Base-by-base conservation (phyloP, 2,329 filamentous ascomycete genomes). In the Leptographium radiaticola region DNA sequence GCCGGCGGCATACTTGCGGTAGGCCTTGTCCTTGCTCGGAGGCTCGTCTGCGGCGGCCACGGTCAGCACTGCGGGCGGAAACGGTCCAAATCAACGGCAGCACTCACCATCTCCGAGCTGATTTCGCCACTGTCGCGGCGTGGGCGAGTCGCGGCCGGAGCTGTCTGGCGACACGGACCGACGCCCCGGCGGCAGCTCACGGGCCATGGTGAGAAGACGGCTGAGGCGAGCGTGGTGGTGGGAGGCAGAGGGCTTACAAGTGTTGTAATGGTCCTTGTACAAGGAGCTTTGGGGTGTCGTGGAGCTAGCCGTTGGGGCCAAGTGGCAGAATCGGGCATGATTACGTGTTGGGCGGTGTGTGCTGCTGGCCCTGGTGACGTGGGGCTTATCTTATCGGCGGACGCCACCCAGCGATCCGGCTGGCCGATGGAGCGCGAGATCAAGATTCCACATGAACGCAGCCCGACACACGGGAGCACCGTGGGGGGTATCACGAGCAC, bases 1-100 rank as follows among this genome's bases (percentile, higher is more conserved):
- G 55, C 83, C 86, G 49, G 84, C 81, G 46, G 89, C 89, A 80
- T 97, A 98, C 67, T 90, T 86, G 60, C 90, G 88, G 66, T 88
- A 91, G 52, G 76, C 68, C 67, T 84, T 84, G 68, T 84, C 81
- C 66, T 80, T 82, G 45, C 70, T 70, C 15, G 72, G 72, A 50
- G 70, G 60, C 49, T 78, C 81, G 66, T 87, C 75, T 80, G 55
- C 6, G 62, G 62, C 50, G n/a, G 13, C 63, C 12, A 62, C 56
- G 38, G 43, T 52, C 47, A 49, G 43, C 50, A 52, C 2, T 30
- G 5, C 18, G 16, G n/a, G 6, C 4, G 30, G 2, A 31, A 10
- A 44, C 49, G 38, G 18, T 18, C 15, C 43, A 12, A 13, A 30
- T 6, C 13, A 7, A 33, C 44, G 11, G 12, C 39, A 40, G 39